Evolutionary conservation across 2,329 filamentous ascomycete species (phyloP).

Genomic region (Coniochaeta ligniaria): DNA sequence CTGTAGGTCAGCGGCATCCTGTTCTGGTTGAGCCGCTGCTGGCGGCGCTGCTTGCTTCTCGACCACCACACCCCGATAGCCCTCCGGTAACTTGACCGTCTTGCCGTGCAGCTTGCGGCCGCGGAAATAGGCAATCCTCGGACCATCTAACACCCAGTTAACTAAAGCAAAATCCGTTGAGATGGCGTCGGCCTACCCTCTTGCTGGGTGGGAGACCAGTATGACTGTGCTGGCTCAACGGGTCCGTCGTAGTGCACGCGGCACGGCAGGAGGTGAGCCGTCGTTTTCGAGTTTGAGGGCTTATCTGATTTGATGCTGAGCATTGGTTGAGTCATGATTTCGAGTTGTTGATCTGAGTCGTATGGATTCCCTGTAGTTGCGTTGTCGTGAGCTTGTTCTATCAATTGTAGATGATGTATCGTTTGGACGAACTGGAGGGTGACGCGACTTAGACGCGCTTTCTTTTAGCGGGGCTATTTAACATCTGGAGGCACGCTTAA

Average conservation of each 20-base stretch:
- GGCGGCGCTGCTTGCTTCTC: conserved; percentile 27
- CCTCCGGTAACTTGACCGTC: conserved; percentile 57
- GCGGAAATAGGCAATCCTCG: conserved; percentile 61
- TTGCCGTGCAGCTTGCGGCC: conserved; percentile 73
- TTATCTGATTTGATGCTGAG: conserved; percentile 26
- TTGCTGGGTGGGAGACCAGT: conserved; percentile 56
- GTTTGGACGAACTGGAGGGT: not conserved
- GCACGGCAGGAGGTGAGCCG: conserved; percentile 72
- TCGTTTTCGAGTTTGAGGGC: conserved; percentile 28
- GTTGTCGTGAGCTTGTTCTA: not conserved
- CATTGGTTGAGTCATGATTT: conserved; percentile 37
- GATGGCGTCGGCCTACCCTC: conserved; percentile 10
- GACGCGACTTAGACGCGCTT: conserved; percentile 2
- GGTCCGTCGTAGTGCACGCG: conserved; percentile 72
- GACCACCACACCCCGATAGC: conserved; percentile 60
- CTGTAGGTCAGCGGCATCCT: conserved; percentile 35
- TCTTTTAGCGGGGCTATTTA: not conserved
- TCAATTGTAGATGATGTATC: not conserved
- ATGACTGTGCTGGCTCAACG: conserved; percentile 54
- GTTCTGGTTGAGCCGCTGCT: conserved; percentile 18
- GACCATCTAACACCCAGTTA: conserved; percentile 33
- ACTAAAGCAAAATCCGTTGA: not conserved
- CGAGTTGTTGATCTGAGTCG: not conserved
- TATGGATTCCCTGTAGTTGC: not conserved
- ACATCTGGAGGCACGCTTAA: not conserved